These are phyloP conservation scores for Picochlorum sp. DNA, from an alignment of 139 green algal species.

Conservation along the genomic window DNA sequence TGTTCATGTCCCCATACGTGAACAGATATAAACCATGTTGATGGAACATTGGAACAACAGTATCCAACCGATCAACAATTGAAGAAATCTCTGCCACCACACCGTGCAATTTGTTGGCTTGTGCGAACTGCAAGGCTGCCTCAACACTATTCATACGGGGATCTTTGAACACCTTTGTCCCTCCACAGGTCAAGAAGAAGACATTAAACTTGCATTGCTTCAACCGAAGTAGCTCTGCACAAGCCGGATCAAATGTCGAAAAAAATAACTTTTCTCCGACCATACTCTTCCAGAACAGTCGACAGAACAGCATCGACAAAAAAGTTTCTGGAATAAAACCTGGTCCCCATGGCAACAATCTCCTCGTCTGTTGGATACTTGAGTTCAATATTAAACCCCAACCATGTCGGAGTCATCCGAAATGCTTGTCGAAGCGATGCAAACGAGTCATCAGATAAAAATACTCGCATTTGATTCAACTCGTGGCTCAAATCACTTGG, in stretches of 20 bases:
- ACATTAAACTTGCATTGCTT: constrained; percentile 40
- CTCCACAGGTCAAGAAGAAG: constrained; percentile 42
- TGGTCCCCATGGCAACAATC: constrained; percentile 17
- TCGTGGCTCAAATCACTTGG: neutral
- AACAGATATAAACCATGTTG: constrained; percentile 34
- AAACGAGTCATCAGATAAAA: constrained; percentile 4
- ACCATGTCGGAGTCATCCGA: constrained; percentile 26
- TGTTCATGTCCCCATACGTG: constrained; percentile 41
- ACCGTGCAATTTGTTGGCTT: constrained; percentile 25
- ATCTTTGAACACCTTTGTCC: constrained; percentile 36
- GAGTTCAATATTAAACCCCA: constrained; percentile 47
- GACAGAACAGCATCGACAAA: constrained; percentile 37
- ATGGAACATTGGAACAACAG: constrained; percentile 27
- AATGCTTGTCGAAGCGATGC: constrained; percentile 37
- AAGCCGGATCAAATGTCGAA: constrained; percentile 41
- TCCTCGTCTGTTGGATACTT: constrained; percentile 38
- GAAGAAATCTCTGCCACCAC: constrained; percentile 28
- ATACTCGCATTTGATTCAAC: neutral
- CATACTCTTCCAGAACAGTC: constrained; percentile 33
- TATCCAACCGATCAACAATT: constrained; percentile 23
- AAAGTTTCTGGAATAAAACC: constrained; percentile 32
- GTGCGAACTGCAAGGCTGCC: constrained; percentile 36
- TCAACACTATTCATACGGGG: constrained; percentile 41
- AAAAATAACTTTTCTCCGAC: constrained; percentile 36
- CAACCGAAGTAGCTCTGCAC: constrained; percentile 30